Percentiles rank a stretch among this genome's conserved stretches.
phyloP scores from a whole-genome alignment of 345 rosid species.

The Dipteronia dyeriana region DNA sequence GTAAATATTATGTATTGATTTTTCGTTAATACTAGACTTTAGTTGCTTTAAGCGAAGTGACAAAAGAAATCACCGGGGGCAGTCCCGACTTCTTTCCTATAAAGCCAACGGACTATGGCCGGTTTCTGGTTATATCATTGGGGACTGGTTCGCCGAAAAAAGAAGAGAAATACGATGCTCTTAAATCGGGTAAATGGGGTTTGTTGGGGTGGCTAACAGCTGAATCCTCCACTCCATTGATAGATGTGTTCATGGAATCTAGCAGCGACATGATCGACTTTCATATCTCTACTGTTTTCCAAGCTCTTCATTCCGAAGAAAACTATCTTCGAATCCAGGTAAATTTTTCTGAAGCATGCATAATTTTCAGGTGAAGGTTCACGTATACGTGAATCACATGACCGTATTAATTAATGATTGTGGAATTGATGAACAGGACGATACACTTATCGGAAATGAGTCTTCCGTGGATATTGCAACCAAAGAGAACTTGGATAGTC shows the following conservation, averaged over 20 bases:
- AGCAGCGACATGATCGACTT: constrained; percentile 44
- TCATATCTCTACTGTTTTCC: constrained; percentile 39
- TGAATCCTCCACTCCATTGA: constrained; percentile 32
- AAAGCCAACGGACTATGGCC: constrained; percentile 34
- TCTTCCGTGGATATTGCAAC: constrained; percentile 61
- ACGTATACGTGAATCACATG: too few relatives aligned
- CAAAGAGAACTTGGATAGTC: constrained; percentile 41
- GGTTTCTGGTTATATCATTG: constrained; percentile 39
- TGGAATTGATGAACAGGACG: constrained; percentile 35
- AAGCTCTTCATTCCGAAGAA: constrained; percentile 38
- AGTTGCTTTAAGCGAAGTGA: constrained; percentile 46
- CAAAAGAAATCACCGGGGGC: constrained; percentile 27
- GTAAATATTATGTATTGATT: too few relatives aligned
- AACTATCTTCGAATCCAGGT: constrained; percentile 57
- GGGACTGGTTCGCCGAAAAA: constrained; percentile 40
- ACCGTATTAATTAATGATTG: too few relatives aligned
- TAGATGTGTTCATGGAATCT: constrained; percentile 39
- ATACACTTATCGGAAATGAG: constrained; percentile 38
- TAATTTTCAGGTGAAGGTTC: too few relatives aligned
- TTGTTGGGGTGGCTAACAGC: constrained; percentile 41
- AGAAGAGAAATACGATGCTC: constrained; percentile 32
- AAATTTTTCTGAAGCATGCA: too few relatives aligned
- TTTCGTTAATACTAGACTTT: too few relatives aligned
- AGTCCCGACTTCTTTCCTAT: constrained; percentile 25
- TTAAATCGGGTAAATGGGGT: constrained; percentile 43